Base-by-base conservation (phyloP, 2,329 filamentous ascomycete species). In the Myriosclerotinia duriaeana region DNA sequence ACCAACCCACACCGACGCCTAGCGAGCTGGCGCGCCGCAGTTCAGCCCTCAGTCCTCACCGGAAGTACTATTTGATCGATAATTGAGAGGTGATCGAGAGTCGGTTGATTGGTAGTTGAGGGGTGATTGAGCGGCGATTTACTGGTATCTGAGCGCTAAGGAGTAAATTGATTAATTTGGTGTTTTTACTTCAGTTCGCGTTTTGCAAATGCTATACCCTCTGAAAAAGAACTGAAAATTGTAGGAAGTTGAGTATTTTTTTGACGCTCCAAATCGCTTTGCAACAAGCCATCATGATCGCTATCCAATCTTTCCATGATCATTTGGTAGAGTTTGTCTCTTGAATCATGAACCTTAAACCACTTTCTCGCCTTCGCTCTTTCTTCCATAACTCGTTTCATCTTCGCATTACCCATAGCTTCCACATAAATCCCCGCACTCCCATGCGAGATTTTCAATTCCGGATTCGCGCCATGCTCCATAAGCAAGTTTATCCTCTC, bases 401-500 rank as follows among this genome's bases (percentile, higher is more conserved):
- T 61, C 26, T 61, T 1, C 30, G 52, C 44, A 52, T 44, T 61
- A 38, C 42, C 44, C 58, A 40, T 34, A 15, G 9, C 44, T n/a
- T 61, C 30, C 4, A 50, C 26, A 61, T 50, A 50, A 38, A 3
- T 9, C 11, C 52, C 42, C 20, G 26, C 46, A 38, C 26, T 30
- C 11, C 42, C 30, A 20, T 61, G 22, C 46, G 9, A 34, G 52
- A 11, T 53, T 46, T 20, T 61, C 58, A 61, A 22, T 14, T 61
- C 58, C 12, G 26, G 58, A 50, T 50, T 38, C 12, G 58, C 58
- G 17, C 58, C 58, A 20, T 14, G 53, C 26, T 66, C 65, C 60
- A 72, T 22, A 68, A 68, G 42, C 58, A 34, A 61, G 3, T 38
- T 38, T 22, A 61, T 30, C n/a, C 44, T 61, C 44, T 61, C 58